phyloP scores from a whole-genome alignment of 192 early-diverging fungal genomes.

The Allomyces macrogynus region DNA sequence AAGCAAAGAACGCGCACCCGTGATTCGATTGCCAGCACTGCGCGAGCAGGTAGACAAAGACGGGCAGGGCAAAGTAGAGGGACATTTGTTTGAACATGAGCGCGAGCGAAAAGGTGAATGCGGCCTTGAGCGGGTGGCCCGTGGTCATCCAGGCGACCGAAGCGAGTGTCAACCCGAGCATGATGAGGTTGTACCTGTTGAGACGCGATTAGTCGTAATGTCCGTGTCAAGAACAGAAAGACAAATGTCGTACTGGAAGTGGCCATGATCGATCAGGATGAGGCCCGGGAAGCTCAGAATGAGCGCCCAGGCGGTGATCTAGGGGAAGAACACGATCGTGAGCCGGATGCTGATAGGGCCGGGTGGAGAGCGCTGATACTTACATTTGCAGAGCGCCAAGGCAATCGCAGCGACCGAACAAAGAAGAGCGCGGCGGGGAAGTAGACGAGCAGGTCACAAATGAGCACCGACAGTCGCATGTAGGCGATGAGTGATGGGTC shows the following conservation, averaged over 20 bases:
- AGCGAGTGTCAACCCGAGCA: slow-evolving; percentile 82
- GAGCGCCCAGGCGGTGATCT: slow-evolving; percentile 26
- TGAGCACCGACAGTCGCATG: slow-evolving; percentile 66
- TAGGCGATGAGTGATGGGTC: slow-evolving; percentile 53
- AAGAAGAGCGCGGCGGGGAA: slow-evolving; percentile 56
- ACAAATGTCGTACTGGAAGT: slow-evolving; percentile 51
- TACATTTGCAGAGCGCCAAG: too few species aligned
- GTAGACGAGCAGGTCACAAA: slow-evolving; percentile 54
- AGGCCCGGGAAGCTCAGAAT: slow-evolving; percentile 66
- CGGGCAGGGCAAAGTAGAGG: slow-evolving; percentile 72
- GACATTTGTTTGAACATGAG: slow-evolving; percentile 95
- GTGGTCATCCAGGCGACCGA: slow-evolving; percentile 41
- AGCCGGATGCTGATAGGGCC: too few species aligned
- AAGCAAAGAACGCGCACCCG: not conserved
- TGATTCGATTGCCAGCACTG: slow-evolving; percentile 24
- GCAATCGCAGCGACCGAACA: slow-evolving; percentile 14
- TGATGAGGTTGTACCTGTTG: slow-evolving; percentile 69
- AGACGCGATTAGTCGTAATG: not conserved
- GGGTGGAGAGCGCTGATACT: too few species aligned
- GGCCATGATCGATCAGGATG: slow-evolving; percentile 86
- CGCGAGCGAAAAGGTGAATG: slow-evolving; percentile 60
- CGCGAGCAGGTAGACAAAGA: slow-evolving; percentile 77
- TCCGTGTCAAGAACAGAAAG: not conserved
- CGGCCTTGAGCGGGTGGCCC: slow-evolving; percentile 43
- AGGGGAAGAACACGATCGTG: too few species aligned